phyloP scores from a whole-genome alignment of 2,329 filamentous ascomycete species.

The Pezicula carpinea region DNA sequence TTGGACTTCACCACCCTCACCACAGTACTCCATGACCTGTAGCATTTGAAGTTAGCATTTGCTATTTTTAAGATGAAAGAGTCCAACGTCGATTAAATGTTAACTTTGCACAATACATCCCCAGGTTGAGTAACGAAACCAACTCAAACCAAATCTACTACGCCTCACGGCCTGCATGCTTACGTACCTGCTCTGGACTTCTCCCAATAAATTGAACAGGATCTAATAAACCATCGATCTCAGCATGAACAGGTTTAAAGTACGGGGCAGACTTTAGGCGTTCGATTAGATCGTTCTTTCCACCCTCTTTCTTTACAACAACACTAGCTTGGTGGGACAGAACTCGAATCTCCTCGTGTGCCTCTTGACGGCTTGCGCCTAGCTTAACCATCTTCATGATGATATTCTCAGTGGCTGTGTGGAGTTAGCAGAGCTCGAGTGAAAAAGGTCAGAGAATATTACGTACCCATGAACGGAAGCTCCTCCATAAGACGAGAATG shows the following conservation, averaged over 20 bases:
- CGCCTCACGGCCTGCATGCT: no score
- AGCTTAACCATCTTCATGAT: constrained; percentile 74
- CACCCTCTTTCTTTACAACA: constrained; percentile 70
- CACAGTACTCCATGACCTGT: constrained; percentile 32
- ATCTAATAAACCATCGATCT: constrained; percentile 65
- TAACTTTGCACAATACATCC: no score
- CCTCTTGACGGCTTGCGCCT: constrained; percentile 71
- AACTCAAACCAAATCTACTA: no score
- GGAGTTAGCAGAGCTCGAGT: no score
- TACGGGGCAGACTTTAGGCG: constrained; percentile 68
- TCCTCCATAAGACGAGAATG: constrained; percentile 64
- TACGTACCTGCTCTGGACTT: constrained; percentile 48
- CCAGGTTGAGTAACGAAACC: no score
- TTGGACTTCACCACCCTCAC: constrained; percentile 41
- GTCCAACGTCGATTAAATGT: no score
- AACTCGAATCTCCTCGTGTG: constrained; percentile 83
- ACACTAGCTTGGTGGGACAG: constrained; percentile 70
- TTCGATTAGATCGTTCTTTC: constrained; percentile 76
- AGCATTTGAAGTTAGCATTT: no score
- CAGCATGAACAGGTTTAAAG: constrained; percentile 67
- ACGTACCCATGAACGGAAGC: constrained; percentile 70
- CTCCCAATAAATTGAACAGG: constrained; percentile 56
- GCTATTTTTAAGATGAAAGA: no score
- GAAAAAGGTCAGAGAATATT: no score
- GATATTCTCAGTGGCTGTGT: constrained; percentile 56